Evolutionary conservation across 768 basidiomycete species (phyloP).

Genomic region (Russula olivacea): DNA sequence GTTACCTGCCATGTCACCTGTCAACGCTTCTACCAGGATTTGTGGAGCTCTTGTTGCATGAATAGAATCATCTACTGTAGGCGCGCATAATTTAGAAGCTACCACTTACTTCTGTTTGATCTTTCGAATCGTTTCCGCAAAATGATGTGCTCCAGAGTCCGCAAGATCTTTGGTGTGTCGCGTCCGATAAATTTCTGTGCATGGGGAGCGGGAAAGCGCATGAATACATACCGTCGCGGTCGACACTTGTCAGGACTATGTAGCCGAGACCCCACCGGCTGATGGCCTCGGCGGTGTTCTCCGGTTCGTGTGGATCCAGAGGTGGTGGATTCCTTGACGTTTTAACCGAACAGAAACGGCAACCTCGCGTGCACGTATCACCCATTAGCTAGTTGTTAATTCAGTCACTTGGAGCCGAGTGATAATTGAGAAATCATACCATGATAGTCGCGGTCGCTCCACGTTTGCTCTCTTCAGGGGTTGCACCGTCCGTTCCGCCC

Average conservation of each 20-base stretch:
- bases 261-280: slow-evolving; percentile 97
- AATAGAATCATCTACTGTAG: slow-evolving; percentile 5
- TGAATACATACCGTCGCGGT: slow-evolving; percentile 75
- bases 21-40: slow-evolving; percentile 94
- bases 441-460: slow-evolving; percentile 98
- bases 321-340: slow-evolving; percentile 85
- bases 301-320: slow-evolving; percentile 92
- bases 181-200: not conserved
- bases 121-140: slow-evolving; percentile 90
- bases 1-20: slow-evolving; percentile 86
- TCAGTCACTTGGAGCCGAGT: not conserved
- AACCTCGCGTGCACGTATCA: slow-evolving; percentile 96
- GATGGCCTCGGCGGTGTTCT: slow-evolving; percentile 97
- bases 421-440: slow-evolving; percentile 44
- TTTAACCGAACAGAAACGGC: slow-evolving; percentile 96
- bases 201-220: slow-evolving; percentile 4
- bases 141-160: slow-evolving; percentile 90
- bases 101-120: slow-evolving; percentile 84
- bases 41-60: slow-evolving; percentile 66
- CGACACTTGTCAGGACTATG: slow-evolving; percentile 94
- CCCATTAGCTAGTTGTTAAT: slow-evolving; percentile 76
- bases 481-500: slow-evolving; percentile 72
- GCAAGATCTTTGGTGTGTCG: slow-evolving; percentile 60
- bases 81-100: not conserved
- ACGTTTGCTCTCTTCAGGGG: slow-evolving; percentile 65